A percentile compares a stretch with the other conserved stretches of the same genome.
Evolutionary conservation across 2,329 filamentous ascomycete genomes (phyloP).

Genomic region (Colletotrichum lindemuthianum): DNA sequence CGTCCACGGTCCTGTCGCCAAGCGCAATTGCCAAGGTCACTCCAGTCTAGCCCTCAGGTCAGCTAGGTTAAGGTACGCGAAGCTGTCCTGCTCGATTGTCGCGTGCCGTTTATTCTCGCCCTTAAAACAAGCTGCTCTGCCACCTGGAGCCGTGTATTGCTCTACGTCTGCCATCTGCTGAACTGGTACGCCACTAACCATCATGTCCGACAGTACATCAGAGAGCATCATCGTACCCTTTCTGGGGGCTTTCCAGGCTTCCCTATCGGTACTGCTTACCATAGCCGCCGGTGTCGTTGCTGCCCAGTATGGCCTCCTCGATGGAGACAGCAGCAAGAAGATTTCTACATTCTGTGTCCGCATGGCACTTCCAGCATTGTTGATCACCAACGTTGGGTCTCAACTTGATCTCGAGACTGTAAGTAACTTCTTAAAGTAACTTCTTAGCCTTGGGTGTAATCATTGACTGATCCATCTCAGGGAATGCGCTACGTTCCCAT

Average conservation of each 20-base stretch:
- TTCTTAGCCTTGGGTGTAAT: background rate
- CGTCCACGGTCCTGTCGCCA: slow-evolving; percentile 29
- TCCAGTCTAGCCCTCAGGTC: slow-evolving; percentile 16
- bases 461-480: slow-evolving; percentile 21
- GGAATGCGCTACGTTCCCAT: slow-evolving; percentile 49
- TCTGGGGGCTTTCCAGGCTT: slow-evolving; percentile 57
- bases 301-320: slow-evolving; percentile 50
- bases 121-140: slow-evolving; percentile 5
- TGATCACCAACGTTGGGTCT: slow-evolving; percentile 57
- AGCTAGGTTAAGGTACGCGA: background rate
- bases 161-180: background rate
- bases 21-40: slow-evolving; percentile 21
- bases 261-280: slow-evolving; percentile 57
- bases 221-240: slow-evolving; percentile 48
- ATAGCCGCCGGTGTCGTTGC: slow-evolving; percentile 56
- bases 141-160: background rate
- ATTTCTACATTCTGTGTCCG: slow-evolving; percentile 59
- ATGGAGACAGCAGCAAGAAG: slow-evolving; percentile 47
- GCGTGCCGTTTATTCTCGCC: slow-evolving; percentile 6
- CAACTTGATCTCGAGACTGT: slow-evolving; percentile 50
- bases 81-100: background rate
- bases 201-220: slow-evolving; percentile 27
- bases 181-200: background rate
- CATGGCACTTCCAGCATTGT: slow-evolving; percentile 57
- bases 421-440: slow-evolving; percentile 12